Percentiles rank a stretch among this genome's conserved stretches.
phyloP scores from a whole-genome alignment of 2,329 filamentous ascomycete genomes.

The Pyricularia sp. region DNA sequence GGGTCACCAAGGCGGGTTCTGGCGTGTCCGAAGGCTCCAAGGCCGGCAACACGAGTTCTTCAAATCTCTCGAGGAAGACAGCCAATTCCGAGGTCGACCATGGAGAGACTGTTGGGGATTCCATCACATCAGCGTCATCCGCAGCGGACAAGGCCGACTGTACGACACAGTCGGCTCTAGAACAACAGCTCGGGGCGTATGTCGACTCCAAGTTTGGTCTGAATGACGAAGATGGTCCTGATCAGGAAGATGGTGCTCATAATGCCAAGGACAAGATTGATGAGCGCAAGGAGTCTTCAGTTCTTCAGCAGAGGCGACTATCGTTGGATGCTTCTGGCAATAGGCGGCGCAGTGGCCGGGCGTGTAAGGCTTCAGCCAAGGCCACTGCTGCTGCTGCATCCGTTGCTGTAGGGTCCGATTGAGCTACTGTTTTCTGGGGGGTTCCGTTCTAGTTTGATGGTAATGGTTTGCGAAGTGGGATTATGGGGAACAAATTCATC shows the following conservation, averaged over 20 bases:
- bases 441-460: background rate
- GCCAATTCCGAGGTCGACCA: background rate
- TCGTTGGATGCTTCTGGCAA: background rate
- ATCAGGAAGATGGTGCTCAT: background rate
- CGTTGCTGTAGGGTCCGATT: background rate
- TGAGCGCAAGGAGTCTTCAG: background rate
- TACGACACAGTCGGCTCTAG: background rate
- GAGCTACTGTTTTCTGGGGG: background rate
- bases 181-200: background rate
- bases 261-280: background rate
- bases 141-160: background rate
- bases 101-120: background rate
- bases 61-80: background rate
- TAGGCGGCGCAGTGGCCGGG: conserved; percentile 5
- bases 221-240: background rate
- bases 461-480: background rate
- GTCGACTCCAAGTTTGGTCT: background rate
- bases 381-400: background rate
- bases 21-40: background rate
- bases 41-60: background rate
- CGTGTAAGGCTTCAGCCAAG: conserved; percentile 1
- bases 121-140: background rate
- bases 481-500: background rate
- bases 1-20: background rate
- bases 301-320: background rate